Conservation (phyloP, 768 basidiomycete genomes). For the Phlegmacium glaucopus region DNA sequence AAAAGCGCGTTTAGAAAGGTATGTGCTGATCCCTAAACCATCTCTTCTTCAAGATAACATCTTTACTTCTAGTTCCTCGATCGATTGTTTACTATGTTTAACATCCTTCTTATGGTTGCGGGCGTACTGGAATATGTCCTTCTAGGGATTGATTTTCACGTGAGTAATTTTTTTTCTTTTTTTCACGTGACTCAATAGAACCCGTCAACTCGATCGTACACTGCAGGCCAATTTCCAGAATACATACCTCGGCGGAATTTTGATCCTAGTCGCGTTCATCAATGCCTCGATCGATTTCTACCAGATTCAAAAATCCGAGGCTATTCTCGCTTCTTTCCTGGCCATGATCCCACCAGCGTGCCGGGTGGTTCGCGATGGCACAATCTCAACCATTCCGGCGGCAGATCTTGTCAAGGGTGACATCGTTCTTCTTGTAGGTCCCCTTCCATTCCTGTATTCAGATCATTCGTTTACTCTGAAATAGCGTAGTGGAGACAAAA, state of each 20-base stretch:
- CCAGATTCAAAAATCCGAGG: conserved; percentile 72
- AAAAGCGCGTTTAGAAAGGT: conserved; percentile 66
- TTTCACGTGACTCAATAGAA: not conserved
- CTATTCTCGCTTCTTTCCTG: conserved; percentile 67
- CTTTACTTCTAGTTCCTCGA: conserved; percentile 50
- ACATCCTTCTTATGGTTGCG: conserved; percentile 62
- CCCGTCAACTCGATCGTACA: not conserved
- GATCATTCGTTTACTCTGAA: not conserved
- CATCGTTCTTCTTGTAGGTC: conserved; percentile 54
- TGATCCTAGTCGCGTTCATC: conserved; percentile 64
- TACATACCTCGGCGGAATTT: conserved; percentile 67
- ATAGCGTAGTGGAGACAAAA: conserved; percentile 67
- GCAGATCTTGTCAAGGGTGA: conserved; percentile 65
- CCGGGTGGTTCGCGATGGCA: conserved; percentile 56
- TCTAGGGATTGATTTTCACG: conserved; percentile 59
- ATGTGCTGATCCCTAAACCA: conserved; percentile 2
- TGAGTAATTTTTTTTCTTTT: conserved; percentile 19
- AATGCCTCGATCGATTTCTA: conserved; percentile 71
- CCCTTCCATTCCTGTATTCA: not conserved
- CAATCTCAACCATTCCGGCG: conserved; percentile 53
- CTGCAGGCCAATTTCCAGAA: conserved; percentile 61
- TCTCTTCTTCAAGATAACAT: not conserved
- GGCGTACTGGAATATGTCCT: conserved; percentile 65
- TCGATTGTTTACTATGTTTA: conserved; percentile 61
- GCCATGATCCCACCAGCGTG: conserved; percentile 73